phyloP scores from a whole-genome alignment of 352 stramenopile species.

The Blastocystis sp. region DNA sequence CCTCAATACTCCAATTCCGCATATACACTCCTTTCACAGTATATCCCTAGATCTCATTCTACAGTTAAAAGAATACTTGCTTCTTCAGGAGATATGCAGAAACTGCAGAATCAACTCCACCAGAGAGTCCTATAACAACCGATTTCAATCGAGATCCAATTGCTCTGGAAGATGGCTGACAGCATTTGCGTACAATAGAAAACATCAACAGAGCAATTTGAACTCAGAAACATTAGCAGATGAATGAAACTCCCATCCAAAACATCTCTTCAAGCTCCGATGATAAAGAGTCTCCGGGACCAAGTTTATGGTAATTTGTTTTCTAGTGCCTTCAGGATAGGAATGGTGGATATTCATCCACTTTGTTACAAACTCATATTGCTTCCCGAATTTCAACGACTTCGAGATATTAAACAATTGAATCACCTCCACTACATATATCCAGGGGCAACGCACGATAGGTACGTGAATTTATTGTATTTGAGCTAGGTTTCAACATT shows the following conservation, averaged over 20 bases:
- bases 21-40: constrained; percentile 91
- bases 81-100: constrained; percentile 80
- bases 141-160: neutral
- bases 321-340: neutral
- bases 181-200: too few relatives aligned
- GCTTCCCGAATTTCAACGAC: constrained; percentile 57
- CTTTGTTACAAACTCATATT: constrained; percentile 47
- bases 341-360: constrained; percentile 61
- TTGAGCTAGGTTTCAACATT: constrained; percentile 56
- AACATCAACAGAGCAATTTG: too few relatives aligned
- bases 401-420: constrained; percentile 54
- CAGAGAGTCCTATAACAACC: constrained; percentile 90
- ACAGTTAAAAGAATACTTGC: constrained; percentile 13
- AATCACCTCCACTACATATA: constrained; percentile 41
- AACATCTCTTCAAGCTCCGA: neutral
- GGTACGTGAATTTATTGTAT: neutral
- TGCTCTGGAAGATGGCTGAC: too few relatives aligned
- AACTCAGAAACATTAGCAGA: neutral
- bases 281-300: constrained; percentile 16
- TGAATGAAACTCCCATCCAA: neutral
- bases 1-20: constrained; percentile 92
- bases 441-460: constrained; percentile 54
- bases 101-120: constrained; percentile 94
- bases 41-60: constrained; percentile 70
- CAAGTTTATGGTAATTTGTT: constrained; percentile 11